Base-by-base conservation (phyloP, 306 rosid species). In the Rosa rugosa region DNA sequence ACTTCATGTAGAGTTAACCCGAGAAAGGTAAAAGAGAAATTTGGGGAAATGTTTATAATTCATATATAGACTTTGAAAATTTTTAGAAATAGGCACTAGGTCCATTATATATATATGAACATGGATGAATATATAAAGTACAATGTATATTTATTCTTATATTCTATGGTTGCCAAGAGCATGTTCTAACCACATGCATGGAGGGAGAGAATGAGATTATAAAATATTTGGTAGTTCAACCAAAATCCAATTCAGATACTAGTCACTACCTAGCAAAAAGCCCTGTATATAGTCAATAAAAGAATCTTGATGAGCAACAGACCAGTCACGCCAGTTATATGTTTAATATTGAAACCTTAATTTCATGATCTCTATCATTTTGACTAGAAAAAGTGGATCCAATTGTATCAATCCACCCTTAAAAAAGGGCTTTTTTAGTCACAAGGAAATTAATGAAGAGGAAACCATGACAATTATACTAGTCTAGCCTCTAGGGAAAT, bases 161-260 rank as follows among this genome's bases (percentile, higher is more conserved):
- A 56, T 13, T 42, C 17, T 57, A 42, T 41, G 68, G 38, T 42
- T 41, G 41, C 41, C 11, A 54, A 41, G 69, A 74, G 69, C 77
- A 74, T 41, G 77, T 56, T 74, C 69, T 57, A 57, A 22, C 77
- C 77, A 41, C 41, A 74, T 56, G 69, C 41, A 40, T 1, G 16
- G 22, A 41, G 42, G 5, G 10, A 73, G 77, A 53, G 44, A 71
- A 6, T 18, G 67, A 68, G 17, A n/a, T 63, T 27, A 27, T 60
- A 62, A 62, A 6, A 31, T 62, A 5, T 25, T 63, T 17, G 11
- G 46, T 63, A 6, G 71, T 66, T 66, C 72, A 68, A 41, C 25
- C 13, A 40, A 67, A 67, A 67, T 41, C 31, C 13, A 36, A 65
- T 65, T 64, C 23, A 34, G 70, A 36, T 65, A 62, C 68, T 27